Evolutionary conservation across 257 asterid species (phyloP), one percentile per base, ranked within the genome.

Genomic region (Nicotiana tabacum): DNA sequence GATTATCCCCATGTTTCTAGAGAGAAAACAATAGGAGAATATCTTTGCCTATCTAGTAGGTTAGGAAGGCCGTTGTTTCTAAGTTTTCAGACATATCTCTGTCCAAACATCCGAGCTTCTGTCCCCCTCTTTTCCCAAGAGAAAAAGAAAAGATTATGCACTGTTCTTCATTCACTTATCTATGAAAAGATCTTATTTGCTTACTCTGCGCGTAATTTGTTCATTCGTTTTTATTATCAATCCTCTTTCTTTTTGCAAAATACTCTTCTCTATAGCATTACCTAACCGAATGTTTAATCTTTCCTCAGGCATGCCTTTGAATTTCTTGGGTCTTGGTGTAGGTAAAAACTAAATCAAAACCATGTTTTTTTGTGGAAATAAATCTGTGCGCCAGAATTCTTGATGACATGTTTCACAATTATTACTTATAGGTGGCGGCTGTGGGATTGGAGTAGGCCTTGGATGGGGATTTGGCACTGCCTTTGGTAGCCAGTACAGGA

Each of bases 391-490:
- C 27, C 80, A 46, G 16, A 76, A 6, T 21, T 11, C 29, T 74
- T 76, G 29, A 51, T 76, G 43, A 0, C 3, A 51, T 76, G 43
- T 76, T 46, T 76, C 43, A 16, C 43, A 27, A 76, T 15, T 27
- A 27, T 66, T 33, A 84, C 80, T 43, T 90, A 82, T 82, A 95
- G 98, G 99, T 82, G 99, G 99, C 10, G 99, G 98, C 80, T 96
- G 99, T 77, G 99, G 98, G 77, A 85, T 93, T 33, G 98, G 98
- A 12, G 58, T 92, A 57, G 98, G 98, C 82, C 94, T 96, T n/a
- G 99, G 99, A 84, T 96, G 97, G 98, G 98, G 98, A 84, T 96
- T 94, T 33, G 98, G 99, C 81, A 51, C 93, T 3, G 98, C 93
- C 27, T 96, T 86, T 85, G 99, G 98, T 62, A 91, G 99, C 83